A percentile compares a stretch with the other conserved stretches of the same genome.
Evolutionary conservation across 345 rosid species (phyloP).

Genomic region (Rhodamnia rubescens): DNA sequence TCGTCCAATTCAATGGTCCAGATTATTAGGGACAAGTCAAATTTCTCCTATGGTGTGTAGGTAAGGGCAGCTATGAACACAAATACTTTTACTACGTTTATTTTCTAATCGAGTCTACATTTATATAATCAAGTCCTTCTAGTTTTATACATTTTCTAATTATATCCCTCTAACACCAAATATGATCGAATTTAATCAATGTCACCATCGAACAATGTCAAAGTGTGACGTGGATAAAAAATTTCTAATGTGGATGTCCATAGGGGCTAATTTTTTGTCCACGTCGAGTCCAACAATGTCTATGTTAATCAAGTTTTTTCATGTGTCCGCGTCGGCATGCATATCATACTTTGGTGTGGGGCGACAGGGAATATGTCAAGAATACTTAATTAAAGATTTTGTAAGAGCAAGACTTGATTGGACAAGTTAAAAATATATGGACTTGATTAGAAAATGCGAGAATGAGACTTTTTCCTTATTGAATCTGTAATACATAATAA

Average conservation of each 20-base stretch:
- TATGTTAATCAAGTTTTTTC: neutral
- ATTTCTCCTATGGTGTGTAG: neutral
- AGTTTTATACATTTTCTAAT: neutral
- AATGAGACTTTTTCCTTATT: no score
- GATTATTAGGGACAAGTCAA: neutral
- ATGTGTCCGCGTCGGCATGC: neutral
- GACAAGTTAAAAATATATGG: neutral
- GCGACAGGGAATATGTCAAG: neutral
- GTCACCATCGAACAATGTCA: rapidly evolving
- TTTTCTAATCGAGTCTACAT: neutral
- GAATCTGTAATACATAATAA: no score
- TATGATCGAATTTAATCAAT: neutral
- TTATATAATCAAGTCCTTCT: neutral
- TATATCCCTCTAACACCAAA: neutral
- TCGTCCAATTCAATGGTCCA: neutral
- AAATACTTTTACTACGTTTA: neutral
- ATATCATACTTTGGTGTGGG: neutral
- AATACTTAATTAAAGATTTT: neutral
- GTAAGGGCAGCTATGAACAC: neutral
- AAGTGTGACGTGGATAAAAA: neutral
- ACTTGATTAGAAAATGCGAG: neutral
- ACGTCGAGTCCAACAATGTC: neutral
- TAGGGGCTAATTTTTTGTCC: neutral
- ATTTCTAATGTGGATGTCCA: neutral
- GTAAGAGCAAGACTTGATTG: no score